Base-by-base conservation (phyloP, 352 stramenopile genomes). In the Pythium sp. region DNA sequence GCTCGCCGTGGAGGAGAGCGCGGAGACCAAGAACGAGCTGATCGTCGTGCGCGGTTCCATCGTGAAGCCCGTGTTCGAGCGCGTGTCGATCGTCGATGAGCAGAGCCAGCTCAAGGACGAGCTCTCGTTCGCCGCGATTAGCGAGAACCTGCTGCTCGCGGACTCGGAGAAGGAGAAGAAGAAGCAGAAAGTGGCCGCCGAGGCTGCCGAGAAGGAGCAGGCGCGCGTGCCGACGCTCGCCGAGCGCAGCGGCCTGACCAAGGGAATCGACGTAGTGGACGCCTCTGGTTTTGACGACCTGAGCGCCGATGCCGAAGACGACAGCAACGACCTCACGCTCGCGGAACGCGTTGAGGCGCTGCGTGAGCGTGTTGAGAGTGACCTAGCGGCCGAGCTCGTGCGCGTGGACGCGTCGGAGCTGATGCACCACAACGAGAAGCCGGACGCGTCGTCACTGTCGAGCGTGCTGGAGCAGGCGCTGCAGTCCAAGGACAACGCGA, bases 401-500 rank as follows among this genome's bases (percentile, higher is more conserved):
- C 81, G 80, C 59, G 80, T 77, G 2, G 81, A 89, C 36, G 65
- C 70, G 5, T 71, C 71, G 2, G 82, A 80, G 54, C 60, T 71
- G 32, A 73, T 79, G 24, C 14, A 32, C 2, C 22, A 34, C 7
- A 65, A 64, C 36, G 75, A 87, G 55, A 87, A 89, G 64, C 82
- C 86, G n/a, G 82, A 95, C 69, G 87, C 87, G 38, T 92, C 87
- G 57, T 95, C 88, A 24, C 79, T 95, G 36, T 86, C 86, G 53
- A 87, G 79, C 73, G 82, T 95, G 41, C 72, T 95, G 12, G 86
- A 94, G 69, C 88, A 95, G 72, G 86, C 88, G 22, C 72, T 95
- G 43, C 86, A 95, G 73, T 86, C 88, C 43, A 91, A 92, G 66
- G 88, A 95, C 83, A 94, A 94, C 55, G 86, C 86, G 41, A 86